Base-by-base conservation (phyloP, 164 flowering plant genomes). In the Kalanchoe fedtschenkoi region DNA sequence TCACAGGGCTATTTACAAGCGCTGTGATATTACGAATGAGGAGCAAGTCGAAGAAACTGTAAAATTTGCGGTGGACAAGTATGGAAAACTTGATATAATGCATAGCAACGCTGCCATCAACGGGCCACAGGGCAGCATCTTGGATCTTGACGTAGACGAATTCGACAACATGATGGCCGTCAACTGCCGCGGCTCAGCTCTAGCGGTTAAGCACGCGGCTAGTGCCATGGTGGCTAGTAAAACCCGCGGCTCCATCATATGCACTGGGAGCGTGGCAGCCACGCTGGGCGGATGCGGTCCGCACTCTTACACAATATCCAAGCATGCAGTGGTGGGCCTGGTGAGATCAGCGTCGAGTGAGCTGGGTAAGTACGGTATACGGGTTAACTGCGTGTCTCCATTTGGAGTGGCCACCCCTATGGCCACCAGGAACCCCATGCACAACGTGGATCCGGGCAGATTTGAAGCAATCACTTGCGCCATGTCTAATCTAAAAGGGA, bases 381-480 rank as follows among this genome's bases (percentile, higher is more conserved):
- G 60, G 9, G 60, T 57, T 2, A 57, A 57, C n/a, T 57, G 37
- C 33, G n/a, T 57, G 21, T 57, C 60, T 32, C 60, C 60, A 6
- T 57, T 33, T 57, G 60, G 60, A 57, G 60, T 57, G 30, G 60
- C 60, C 2, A 57, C 60, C 4, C 60, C 60, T 0, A 32, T 57
- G 60, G 37, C 19, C 0, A 6, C 21, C 17, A 8, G 30, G 43
- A 39, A 39, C 15, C 22, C 9, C 4, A n/a, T 17, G 5, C 60
- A 14, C 21, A 30, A 30, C 26, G 2, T 2, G 38, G 60, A 57
- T 33, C 38, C 21, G 11, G 33, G 60, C 35, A 30, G 2, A 15
- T 5, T 57, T 10, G 60, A 57, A 16, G 60, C 60, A 17, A 9
- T 15, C 21, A 6, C 34, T 30, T 32, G 9, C 17, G 19, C 22